A percentile compares a stretch with the other conserved stretches of the same genome.
Conservation (phyloP, 441 rosid species). For the Croton setiger region DNA sequence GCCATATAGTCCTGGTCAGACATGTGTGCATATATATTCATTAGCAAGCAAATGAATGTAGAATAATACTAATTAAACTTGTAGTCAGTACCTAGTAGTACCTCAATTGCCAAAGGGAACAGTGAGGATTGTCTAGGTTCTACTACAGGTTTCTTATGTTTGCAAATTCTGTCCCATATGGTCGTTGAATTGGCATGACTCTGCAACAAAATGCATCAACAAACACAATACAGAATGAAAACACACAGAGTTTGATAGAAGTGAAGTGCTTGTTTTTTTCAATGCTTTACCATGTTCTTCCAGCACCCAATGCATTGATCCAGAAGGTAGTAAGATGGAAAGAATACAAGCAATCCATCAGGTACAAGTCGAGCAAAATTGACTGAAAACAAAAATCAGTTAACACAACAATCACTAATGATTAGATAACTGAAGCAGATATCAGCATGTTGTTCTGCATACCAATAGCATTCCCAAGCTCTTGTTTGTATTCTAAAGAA, state of each 20-base stretch:
- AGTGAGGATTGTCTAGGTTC: constrained; percentile 93
- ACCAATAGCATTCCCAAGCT: constrained; percentile 98
- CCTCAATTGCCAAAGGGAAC: constrained; percentile 79
- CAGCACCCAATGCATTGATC: constrained; percentile 83
- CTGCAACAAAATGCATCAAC: constrained; percentile 35
- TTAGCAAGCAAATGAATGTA: constrained; percentile 17
- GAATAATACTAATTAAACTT: constrained; percentile 19
- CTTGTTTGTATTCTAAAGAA: constrained; percentile 86
- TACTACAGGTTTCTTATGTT: constrained; percentile 83
- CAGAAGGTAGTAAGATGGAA: constrained; percentile 92
- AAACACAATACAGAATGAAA: constrained; percentile 7
- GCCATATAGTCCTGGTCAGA: constrained; percentile 72
- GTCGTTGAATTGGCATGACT: constrained; percentile 52
- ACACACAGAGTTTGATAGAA: constrained; percentile 10
- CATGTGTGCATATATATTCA: constrained; percentile 12
- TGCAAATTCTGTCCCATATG: constrained; percentile 97
- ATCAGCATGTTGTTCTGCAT: constrained; percentile 21
- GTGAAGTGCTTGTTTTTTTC: constrained; percentile 13
- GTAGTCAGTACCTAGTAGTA: constrained; percentile 22
- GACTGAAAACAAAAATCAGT: constrained; percentile 44
- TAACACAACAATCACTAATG: constrained; percentile 11
- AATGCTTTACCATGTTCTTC: constrained; percentile 68
- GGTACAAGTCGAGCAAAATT: constrained; percentile 93
- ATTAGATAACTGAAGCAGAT: not conserved
- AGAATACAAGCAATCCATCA: constrained; percentile 92